These are phyloP conservation scores for Mycena amicta DNA, from an alignment of 768 basidiomycete genomes.

Conservation along the genomic window DNA sequence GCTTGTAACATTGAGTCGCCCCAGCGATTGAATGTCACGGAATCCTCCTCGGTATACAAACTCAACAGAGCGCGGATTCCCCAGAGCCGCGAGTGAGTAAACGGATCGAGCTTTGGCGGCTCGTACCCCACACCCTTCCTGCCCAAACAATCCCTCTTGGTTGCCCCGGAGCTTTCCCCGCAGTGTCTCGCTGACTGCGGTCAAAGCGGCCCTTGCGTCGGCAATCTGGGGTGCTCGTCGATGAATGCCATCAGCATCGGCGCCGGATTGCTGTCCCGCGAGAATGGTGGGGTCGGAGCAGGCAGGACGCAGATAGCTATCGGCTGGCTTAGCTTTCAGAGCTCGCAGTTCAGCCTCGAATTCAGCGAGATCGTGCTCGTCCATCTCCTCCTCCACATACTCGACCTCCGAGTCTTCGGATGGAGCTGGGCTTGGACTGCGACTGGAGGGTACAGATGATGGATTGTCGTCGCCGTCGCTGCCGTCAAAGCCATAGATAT, in stretches of 20 bases:
- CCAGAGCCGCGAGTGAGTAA: constrained; percentile 4
- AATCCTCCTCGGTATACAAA: constrained; percentile 6
- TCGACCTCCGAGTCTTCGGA: too few relatives aligned
- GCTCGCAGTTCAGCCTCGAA: background rate
- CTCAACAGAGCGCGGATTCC: constrained; percentile 13
- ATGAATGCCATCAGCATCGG: background rate
- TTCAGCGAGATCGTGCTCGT: background rate
- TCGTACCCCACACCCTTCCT: background rate
- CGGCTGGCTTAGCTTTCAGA: background rate
- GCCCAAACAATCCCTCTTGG: background rate
- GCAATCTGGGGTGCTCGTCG: background rate
- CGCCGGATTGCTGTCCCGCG: background rate
- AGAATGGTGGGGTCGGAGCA: background rate
- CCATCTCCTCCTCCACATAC: background rate
- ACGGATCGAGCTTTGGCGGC: background rate
- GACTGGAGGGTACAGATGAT: too few relatives aligned
- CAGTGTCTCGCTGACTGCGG: background rate
- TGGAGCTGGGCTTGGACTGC: too few relatives aligned
- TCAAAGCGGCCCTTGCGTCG: background rate
- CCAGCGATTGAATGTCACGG: constrained; percentile 9
- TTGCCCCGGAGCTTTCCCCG: background rate
- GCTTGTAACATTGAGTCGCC: constrained; percentile 7
- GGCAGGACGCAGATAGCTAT: too few relatives aligned
- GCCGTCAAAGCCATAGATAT: too few relatives aligned
- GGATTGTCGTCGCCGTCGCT: too few relatives aligned